Evolutionary conservation across 805 yeast genomes (phyloP).

Genomic region (Candida montana): DNA sequence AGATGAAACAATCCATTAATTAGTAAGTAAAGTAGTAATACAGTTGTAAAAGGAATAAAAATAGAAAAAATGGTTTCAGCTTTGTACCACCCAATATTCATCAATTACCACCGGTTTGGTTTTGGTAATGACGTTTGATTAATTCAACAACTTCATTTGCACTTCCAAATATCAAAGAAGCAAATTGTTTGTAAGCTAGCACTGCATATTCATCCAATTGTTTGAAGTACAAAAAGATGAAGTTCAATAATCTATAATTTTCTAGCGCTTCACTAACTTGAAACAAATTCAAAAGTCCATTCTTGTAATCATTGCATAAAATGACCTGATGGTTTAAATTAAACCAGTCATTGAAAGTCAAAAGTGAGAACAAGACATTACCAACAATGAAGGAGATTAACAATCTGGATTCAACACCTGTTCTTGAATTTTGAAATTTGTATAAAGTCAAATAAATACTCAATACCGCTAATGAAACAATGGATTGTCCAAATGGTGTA

Average conservation of each 20-base stretch:
- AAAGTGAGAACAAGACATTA: conserved; percentile 10
- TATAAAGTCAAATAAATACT: conserved; percentile 12
- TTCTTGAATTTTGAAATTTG: neutral
- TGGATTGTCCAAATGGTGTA: conserved; percentile 22
- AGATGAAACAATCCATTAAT: too few species aligned
- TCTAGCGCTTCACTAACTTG: conserved; percentile 22
- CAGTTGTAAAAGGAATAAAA: too few species aligned
- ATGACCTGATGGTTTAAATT: conserved; percentile 19
- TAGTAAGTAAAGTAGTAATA: too few species aligned
- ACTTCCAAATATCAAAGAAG: conserved; percentile 7
- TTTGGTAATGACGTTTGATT: conserved; percentile 1
- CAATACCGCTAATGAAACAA: conserved; percentile 13
- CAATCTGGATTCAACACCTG: conserved; percentile 22
- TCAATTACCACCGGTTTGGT: too few species aligned
- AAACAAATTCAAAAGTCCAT: conserved; percentile 21
- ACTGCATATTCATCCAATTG: conserved; percentile 6
- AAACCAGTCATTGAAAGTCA: conserved; percentile 24
- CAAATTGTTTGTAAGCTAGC: conserved; percentile 18
- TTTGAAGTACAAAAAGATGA: conserved; percentile 1
- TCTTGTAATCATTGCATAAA: conserved; percentile 26
- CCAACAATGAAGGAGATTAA: conserved; percentile 20
- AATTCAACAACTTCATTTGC: conserved; percentile 6
- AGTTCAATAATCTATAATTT: conserved; percentile 12
- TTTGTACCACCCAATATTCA: too few species aligned
- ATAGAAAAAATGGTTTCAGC: neutral